Conservation (phyloP, 192 early-diverging fungal species). For the Umbelopsis isabellina region DNA sequence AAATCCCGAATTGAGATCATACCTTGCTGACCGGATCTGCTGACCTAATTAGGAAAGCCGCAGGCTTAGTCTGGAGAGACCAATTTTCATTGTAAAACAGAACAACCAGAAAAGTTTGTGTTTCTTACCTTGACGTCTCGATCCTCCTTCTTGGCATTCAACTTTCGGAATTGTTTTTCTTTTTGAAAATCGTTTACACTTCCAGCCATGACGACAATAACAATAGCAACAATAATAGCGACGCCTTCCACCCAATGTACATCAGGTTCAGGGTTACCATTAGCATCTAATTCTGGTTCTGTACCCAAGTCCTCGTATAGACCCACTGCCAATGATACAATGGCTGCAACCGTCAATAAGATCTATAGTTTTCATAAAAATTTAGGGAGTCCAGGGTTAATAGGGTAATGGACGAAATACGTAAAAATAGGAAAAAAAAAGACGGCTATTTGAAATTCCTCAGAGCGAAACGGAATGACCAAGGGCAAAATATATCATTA, state of each 20-base stretch:
- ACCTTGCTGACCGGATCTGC: constrained; percentile 68
- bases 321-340: constrained; percentile 78
- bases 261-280: constrained; percentile 45
- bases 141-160: constrained; percentile 88
- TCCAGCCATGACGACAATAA: constrained; percentile 78
- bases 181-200: constrained; percentile 87
- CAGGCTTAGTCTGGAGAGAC: constrained; percentile 8
- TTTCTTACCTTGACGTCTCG: constrained; percentile 63
- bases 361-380: constrained; percentile 62
- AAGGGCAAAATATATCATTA: neutral
- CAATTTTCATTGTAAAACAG: neutral
- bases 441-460: constrained; percentile 2
- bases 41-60: constrained; percentile 45
- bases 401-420: neutral
- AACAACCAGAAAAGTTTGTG: too few relatives aligned
- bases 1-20: constrained; percentile 80
- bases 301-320: constrained; percentile 75
- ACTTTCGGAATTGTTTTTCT: constrained; percentile 82
- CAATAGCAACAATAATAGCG: constrained; percentile 78
- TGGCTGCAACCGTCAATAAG: constrained; percentile 73
- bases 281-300: constrained; percentile 42
- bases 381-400: constrained; percentile 11
- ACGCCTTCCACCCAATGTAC: constrained; percentile 88
- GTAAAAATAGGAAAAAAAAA: neutral
- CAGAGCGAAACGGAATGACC: constrained; percentile 2